Conservation (phyloP, 345 rosid genomes). For the Adansonia digitata region DNA sequence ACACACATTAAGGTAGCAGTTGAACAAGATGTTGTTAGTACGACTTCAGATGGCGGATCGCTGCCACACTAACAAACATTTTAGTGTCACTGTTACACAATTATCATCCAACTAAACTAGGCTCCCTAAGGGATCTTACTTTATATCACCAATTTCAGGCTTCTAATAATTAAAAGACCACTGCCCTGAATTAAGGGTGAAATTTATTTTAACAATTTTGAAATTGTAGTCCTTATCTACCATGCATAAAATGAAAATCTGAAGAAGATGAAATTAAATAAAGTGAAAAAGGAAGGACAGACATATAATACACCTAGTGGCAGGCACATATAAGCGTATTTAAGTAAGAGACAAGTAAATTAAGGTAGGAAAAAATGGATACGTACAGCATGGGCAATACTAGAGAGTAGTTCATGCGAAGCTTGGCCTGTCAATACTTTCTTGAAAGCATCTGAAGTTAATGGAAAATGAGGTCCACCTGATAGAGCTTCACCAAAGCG, state of each 20-base stretch:
- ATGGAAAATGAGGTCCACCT: slow-evolving; percentile 83
- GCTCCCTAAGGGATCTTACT: background rate
- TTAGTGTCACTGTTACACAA: no score
- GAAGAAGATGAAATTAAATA: no score
- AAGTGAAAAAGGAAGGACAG: background rate
- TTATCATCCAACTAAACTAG: background rate
- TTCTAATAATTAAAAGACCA: background rate
- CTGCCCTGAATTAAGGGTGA: background rate
- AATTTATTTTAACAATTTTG: no score
- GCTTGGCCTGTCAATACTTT: slow-evolving; percentile 85
- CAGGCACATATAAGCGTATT: no score
- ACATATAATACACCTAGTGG: no score
- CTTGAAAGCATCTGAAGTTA: slow-evolving; percentile 84
- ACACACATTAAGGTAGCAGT: background rate
- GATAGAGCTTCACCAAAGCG: slow-evolving; percentile 71
- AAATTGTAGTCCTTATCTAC: no score
- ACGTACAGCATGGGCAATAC: slow-evolving; percentile 84
- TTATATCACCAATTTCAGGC: background rate
- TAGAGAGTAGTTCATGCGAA: slow-evolving; percentile 56
- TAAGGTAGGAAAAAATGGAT: background rate
- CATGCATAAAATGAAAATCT: no score
- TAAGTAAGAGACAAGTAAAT: background rate
- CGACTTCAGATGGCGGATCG: background rate
- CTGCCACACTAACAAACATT: background rate
- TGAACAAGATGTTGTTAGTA: no score